Evolutionary conservation across 2,329 filamentous ascomycete species (phyloP), one percentile per base, ranked within the genome.

Genomic region (Talaromyces sp.): DNA sequence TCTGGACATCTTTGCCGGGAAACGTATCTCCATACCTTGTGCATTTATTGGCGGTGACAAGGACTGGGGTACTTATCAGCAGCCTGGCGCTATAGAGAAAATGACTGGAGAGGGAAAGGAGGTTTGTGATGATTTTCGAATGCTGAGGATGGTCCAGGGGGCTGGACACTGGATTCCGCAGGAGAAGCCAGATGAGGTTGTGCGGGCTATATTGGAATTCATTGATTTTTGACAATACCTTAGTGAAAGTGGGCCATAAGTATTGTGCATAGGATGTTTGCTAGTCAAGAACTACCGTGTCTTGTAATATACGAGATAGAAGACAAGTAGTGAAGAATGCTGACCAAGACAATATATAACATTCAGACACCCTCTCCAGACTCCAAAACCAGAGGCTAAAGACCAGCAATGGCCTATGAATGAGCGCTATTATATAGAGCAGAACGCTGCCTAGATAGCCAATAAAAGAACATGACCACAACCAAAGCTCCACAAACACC

Each of bases 141-240:
- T 85, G 0, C 74, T 79, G 39, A 82, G 72, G 59, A 76, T 87
- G 19, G 77, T 90, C 13, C 82, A 87, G 16, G 82, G 82, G 0
- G 87, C 87, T 4, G 89, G 89, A 0, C 89, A 91, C 77, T 91
- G 89, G 89, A 84, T 89, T 41, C 87, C 89, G 71, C 87, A 90
- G 74, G 88, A 90, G 73, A 81, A 86, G 72, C 84, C 87, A 1
- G 82, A 85, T 68, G 80, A 77, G 62, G 85, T 88, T 9, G 76
- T 81, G 0, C 72, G 80, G 61, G 79, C 80, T 64, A 76, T 87
- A 45, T 66, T 82, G 67, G 73, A 71, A 10, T 83, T 87, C 60
- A 68, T 71, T n/a, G 63, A 64, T 3, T 41, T 59, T 45, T 59
- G 9, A 59, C n/a, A n/a, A 39, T 27, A 31, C 24, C 11, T 31